Evolutionary conservation across 73 alveolate genomes (phyloP).

Genomic region (Paramecium sonneborni): DNA sequence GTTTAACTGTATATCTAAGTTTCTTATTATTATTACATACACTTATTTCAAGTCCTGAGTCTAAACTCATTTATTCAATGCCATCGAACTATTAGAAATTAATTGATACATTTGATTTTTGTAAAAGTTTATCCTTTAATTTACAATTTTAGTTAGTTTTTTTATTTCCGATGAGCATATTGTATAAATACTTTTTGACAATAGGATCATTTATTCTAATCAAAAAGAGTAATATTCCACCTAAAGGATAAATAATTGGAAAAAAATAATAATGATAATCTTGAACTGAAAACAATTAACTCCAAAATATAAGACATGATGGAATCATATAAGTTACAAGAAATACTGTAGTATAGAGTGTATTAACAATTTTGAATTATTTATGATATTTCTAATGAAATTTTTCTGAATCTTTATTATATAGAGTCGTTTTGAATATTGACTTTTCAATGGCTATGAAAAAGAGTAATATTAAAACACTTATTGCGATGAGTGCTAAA

Average conservation of each 20-base stretch:
- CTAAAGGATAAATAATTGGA: background rate
- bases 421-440: background rate
- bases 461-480: background rate
- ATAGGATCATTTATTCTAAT: slow-evolving; percentile 31
- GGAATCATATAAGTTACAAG: slow-evolving; percentile 14
- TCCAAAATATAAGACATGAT: background rate
- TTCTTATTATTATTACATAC: background rate
- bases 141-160: background rate
- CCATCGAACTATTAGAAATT: background rate
- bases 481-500: background rate
- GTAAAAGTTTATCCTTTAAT: background rate
- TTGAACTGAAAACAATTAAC: background rate
- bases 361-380: background rate
- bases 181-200: background rate
- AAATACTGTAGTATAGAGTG: background rate
- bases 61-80: background rate
- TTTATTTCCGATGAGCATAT: background rate
- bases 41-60: background rate
- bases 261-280: background rate
- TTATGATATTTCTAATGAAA: background rate
- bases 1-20: background rate
- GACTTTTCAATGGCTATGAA: background rate
- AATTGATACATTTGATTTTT: background rate
- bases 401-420: background rate
- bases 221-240: slow-evolving; percentile 13